phyloP scores from a whole-genome alignment of 176 grass and related monocot species.

The Oryza coarctata region DNA sequence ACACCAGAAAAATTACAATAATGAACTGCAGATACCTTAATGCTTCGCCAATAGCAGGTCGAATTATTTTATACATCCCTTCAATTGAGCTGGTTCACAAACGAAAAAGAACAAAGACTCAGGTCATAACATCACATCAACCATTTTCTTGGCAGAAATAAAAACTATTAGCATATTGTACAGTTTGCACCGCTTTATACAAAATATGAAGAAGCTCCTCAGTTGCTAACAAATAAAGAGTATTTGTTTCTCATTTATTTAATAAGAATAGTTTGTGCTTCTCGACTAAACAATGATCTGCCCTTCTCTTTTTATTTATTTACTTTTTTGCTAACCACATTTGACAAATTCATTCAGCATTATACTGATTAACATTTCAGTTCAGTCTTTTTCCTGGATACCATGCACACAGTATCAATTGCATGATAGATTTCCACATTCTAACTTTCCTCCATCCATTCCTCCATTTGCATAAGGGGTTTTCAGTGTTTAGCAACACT shows the following conservation, averaged over 20 bases:
- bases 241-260: neutral
- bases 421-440: neutral
- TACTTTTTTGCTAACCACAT: neutral
- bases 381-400: neutral
- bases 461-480: neutral
- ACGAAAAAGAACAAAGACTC: conserved; percentile 19
- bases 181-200: neutral
- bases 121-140: conserved; percentile 3
- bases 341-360: neutral
- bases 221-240: conserved; percentile 22
- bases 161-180: neutral
- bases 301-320: neutral
- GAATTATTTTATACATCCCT: conserved; percentile 76
- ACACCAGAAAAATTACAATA: conserved; percentile 8
- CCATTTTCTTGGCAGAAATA: neutral
- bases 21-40: conserved; percentile 66
- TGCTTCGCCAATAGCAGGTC: conserved; percentile 86
- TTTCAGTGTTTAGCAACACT: conserved; percentile 16
- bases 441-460: conserved; percentile 17
- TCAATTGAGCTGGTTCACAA: conserved; percentile 62
- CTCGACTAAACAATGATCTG: neutral
- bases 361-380: neutral
- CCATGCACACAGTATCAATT: neutral
- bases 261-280: neutral
- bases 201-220: neutral